These are phyloP conservation scores for Raddia distichophylla DNA, from an alignment of 176 grass and related monocot species.

Conservation along the genomic window DNA sequence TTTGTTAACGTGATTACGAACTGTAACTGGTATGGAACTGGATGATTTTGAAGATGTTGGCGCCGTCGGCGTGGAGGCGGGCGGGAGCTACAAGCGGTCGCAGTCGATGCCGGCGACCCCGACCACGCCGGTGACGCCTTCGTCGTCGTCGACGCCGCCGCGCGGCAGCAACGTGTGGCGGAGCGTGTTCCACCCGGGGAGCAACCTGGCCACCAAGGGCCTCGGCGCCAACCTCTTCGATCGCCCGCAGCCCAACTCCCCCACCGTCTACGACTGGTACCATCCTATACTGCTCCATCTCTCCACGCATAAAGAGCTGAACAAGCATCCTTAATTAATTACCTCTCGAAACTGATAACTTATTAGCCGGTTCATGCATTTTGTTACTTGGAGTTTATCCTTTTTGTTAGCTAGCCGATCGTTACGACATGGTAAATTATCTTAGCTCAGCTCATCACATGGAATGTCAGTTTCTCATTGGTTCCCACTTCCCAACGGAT, in stretches of 20 bases:
- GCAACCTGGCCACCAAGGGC: constrained; percentile 80
- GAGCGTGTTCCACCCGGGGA: constrained; percentile 96
- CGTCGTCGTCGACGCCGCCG: constrained; percentile 41
- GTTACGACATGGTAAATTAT: too few relatives aligned
- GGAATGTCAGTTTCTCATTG: too few relatives aligned
- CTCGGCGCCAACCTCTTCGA: constrained; percentile 83
- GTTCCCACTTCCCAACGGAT: too few relatives aligned
- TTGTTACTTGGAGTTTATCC: too few relatives aligned
- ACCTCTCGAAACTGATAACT: too few relatives aligned
- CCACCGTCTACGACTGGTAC: constrained; percentile 97
- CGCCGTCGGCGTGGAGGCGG: constrained; percentile 26
- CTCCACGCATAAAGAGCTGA: too few relatives aligned
- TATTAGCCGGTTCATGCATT: too few relatives aligned
- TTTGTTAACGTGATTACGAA: too few relatives aligned
- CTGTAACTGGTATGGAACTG: background rate
- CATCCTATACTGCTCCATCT: background rate
- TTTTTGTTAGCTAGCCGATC: too few relatives aligned
- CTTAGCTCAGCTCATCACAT: too few relatives aligned
- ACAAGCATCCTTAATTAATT: too few relatives aligned
- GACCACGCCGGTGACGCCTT: constrained; percentile 64
- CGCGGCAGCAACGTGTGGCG: constrained; percentile 79
- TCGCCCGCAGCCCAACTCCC: constrained; percentile 80
- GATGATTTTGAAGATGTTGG: background rate
- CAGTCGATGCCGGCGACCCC: constrained; percentile 74
- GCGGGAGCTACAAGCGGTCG: constrained; percentile 49